A percentile compares a stretch with the other conserved stretches of the same genome.
phyloP scores from a whole-genome alignment of 2,329 filamentous ascomycete species.

The Aureobasidium sp. region DNA sequence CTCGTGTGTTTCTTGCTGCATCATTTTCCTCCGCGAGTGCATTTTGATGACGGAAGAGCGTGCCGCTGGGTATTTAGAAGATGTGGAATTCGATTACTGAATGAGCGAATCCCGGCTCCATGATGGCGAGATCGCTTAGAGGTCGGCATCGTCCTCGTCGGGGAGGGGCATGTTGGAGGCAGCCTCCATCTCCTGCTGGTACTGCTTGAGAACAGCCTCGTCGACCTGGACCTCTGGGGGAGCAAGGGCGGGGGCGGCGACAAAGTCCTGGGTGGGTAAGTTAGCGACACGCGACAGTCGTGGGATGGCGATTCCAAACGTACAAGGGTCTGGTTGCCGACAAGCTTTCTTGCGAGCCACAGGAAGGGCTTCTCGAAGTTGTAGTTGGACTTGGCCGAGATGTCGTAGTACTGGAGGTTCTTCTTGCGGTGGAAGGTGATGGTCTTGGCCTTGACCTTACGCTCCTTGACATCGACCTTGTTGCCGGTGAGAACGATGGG shows the following conservation, averaged over 20 bases:
- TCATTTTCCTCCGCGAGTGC: not conserved
- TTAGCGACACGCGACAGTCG: slow-evolving; percentile 23
- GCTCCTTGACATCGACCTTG: slow-evolving; percentile 99
- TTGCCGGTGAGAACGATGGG: slow-evolving; percentile 97
- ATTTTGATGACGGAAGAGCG: slow-evolving; percentile 9
- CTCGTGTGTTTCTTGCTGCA: not conserved
- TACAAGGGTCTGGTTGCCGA: slow-evolving; percentile 83
- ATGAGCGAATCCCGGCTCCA: not conserved
- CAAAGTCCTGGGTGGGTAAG: slow-evolving; percentile 65
- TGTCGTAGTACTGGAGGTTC: slow-evolving; percentile 99
- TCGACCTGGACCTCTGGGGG: slow-evolving; percentile 90
- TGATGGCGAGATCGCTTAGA: slow-evolving; percentile 33
- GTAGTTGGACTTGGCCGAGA: slow-evolving; percentile 99
- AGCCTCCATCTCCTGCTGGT: slow-evolving; percentile 79
- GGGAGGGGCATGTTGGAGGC: slow-evolving; percentile 81
- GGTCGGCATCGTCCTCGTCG: slow-evolving; percentile 78
- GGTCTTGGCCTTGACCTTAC: slow-evolving; percentile 99
- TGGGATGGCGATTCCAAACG: slow-evolving; percentile 29
- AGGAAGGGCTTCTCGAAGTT: slow-evolving; percentile 99
- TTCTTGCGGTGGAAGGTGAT: slow-evolving; percentile 99
- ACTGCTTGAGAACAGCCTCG: slow-evolving; percentile 69
- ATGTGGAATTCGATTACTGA: not conserved
- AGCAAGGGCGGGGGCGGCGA: slow-evolving; percentile 88
- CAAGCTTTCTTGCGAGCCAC: slow-evolving; percentile 97
- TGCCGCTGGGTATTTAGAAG: not conserved